Base-by-base conservation (phyloP, 352 stramenopile species). In the Globisporangium carolinianum region DNA sequence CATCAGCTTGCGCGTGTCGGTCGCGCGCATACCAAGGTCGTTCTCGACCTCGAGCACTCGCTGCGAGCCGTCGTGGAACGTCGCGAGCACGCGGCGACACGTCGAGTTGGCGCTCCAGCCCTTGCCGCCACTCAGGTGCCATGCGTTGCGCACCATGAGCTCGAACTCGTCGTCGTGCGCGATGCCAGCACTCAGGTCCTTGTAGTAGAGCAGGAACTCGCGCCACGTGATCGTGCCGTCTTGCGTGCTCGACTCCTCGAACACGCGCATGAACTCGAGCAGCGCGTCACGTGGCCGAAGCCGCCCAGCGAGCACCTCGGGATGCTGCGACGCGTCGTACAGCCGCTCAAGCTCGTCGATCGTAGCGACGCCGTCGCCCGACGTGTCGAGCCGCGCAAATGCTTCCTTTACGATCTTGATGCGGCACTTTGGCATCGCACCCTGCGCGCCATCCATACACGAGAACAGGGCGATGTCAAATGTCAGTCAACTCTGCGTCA, bases 181-280 rank as follows among this genome's bases (percentile, higher is more conserved):
- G 51, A 97, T 89, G 12, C 73, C 79, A 0, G 78, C 84, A 54
- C 82, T 89, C 35, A 97, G 57, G 61, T 96, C 89, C 39, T 91
- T 91, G 71, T 97, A 97, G 73, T 97, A 97, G 2, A 73, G 56
- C n/a, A 94, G 66, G 58, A 97, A 97, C 57, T 96, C 82, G 60
- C 77, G 75, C 74, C 80, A 88, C 12, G 75, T 90, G 61, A 95
- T 83, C 41, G 72, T 63, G 38, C 78, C 78, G 50, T 90, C 78
- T 0, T 62, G 60, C 2, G 54, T 68, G 0, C 38, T 53, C 0
- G 60, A 45, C 32, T 81, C 69, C 58, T 90, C 80, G 42, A 87
- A 86, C 35, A 88, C 80, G 38, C 78, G 74, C 67, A 94, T 86
- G 59, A 96, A 83, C 57, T 94, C 81, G n/a, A 89, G 66, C 48